A percentile compares a stretch with the other conserved stretches of the same genome.
phyloP scores from a whole-genome alignment of 495 filamentous ascomycete species.

The Polyplosphaeria fusca region DNA sequence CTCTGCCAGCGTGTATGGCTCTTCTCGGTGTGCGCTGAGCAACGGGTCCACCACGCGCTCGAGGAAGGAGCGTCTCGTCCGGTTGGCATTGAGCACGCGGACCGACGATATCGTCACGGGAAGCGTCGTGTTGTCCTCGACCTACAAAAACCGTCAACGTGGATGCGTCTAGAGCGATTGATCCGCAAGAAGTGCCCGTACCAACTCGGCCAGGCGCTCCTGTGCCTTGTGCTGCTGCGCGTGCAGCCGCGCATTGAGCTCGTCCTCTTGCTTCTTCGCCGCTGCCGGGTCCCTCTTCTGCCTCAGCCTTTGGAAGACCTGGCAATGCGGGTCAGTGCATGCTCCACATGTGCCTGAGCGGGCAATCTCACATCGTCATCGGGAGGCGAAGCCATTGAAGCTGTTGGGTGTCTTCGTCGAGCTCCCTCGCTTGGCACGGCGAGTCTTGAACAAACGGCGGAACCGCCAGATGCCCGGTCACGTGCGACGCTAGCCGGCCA shows the following conservation, averaged over 20 bases:
- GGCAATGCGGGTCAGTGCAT: neutral
- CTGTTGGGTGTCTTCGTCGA: conserved; percentile 21
- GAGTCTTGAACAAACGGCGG: neutral
- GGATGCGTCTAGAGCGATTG: neutral
- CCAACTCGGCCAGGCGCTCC: conserved; percentile 56
- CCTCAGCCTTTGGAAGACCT: conserved; percentile 67
- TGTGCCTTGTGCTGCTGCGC: conserved; percentile 66
- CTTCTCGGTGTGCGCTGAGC: conserved; percentile 62
- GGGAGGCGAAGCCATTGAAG: conserved; percentile 51
- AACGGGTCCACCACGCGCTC: conserved; percentile 73
- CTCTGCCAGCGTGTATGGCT: conserved; percentile 70
- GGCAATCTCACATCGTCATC: conserved; percentile 51
- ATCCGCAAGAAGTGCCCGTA: conserved; percentile 25
- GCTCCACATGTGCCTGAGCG: neutral
- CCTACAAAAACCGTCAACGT: conserved; percentile 45
- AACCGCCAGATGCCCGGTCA: neutral
- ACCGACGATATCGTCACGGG: conserved; percentile 78
- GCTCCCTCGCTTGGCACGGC: neutral
- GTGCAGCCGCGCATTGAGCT: conserved; percentile 58
- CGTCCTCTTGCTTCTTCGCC: conserved; percentile 59
- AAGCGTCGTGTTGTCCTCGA: conserved; percentile 74
- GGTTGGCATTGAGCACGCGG: conserved; percentile 69
- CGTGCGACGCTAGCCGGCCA: neutral
- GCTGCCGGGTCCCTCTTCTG: conserved; percentile 59
- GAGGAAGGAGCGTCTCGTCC: conserved; percentile 78